Percentiles rank a stretch among this genome's conserved stretches.
These are phyloP conservation scores for Lipomyces anomalus DNA, from an alignment of 805 yeast genomes.

Conservation along the genomic window DNA sequence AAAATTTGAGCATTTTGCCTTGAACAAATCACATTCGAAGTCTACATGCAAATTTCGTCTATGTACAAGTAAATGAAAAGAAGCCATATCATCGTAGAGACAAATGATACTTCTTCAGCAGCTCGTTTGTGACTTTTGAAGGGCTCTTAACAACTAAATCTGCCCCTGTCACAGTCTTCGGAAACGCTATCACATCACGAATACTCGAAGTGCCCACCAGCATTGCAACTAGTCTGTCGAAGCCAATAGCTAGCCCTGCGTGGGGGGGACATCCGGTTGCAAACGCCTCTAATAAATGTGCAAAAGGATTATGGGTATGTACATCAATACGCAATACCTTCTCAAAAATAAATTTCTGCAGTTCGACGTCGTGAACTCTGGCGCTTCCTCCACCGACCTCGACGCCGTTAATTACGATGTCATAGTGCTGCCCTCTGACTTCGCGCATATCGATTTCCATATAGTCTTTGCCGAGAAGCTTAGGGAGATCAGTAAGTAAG, in stretches of 20 bases:
- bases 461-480: constrained; percentile 28
- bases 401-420: constrained; percentile 85
- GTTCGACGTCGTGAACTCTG: constrained; percentile 79
- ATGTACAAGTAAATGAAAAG: too few species aligned
- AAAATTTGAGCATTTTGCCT: too few species aligned
- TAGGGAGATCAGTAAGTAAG: constrained; percentile 55
- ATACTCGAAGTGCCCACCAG: constrained; percentile 69
- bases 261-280: constrained; percentile 97
- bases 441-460: constrained; percentile 23
- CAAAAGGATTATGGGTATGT: constrained; percentile 47
- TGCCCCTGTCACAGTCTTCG: constrained; percentile 81
- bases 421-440: constrained; percentile 88
- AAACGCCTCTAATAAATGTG: constrained; percentile 77
- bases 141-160: constrained; percentile 91
- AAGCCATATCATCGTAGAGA: neutral
- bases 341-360: constrained; percentile 70
- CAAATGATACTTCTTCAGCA: constrained; percentile 53
- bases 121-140: constrained; percentile 47
- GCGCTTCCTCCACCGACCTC: constrained; percentile 97
- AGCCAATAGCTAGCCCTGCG: constrained; percentile 94
- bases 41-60: too few species aligned
- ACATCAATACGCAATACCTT: constrained; percentile 41
- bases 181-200: constrained; percentile 92
- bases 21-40: too few species aligned
- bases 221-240: constrained; percentile 92